Base-by-base conservation (phyloP, 805 yeast genomes). In the Schwanniomyces polymorphus region DNA sequence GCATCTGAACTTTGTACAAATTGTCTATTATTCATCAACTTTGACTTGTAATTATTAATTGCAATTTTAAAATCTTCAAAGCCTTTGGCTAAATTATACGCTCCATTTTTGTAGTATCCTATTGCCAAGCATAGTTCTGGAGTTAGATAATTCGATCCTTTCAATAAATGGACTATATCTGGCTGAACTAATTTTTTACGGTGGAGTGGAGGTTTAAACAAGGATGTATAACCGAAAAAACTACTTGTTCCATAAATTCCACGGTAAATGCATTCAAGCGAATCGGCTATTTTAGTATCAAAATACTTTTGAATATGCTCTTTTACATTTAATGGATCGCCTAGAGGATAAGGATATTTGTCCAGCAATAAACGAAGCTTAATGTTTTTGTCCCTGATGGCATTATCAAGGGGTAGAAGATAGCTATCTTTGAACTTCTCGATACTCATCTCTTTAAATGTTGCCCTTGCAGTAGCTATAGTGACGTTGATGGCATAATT, bases 51-150 rank as follows among this genome's bases (percentile, higher is more conserved):
- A n/a, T 41, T 25, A 27, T 41, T 16, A 16, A 4, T 18, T 6
- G 35, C 18, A 27, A 14, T n/a, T 27, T 41, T 41, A 18, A 41
- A 41, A 16, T 41, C 37, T 41, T 27, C 43, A 41, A 41, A 41
- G 10, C 43, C 43, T 27, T 17, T 33, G 6, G 43, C 18, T 41
- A 41, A 17, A 27, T 27, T 27, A 27, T 41, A 41, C 4, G 18
- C 28, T 29, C 28, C 27, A 12, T 14, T 27, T 41, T 33, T 33
- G 38, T 33, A 33, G n/a, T 33, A 9, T 10, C 38, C 38, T 33
- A 33, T 4, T 10, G 38, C 38, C 11, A 33, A 33, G n/a, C 38
- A 33, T 10, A 18, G 3, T 33, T 33, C 38, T 33, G 38, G 18
- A 9, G 31, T 21, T 23, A 18, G 26, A 14, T 11, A 38, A 38